phyloP scores from a whole-genome alignment of 805 yeast species.

The Saturnispora sanitii region DNA sequence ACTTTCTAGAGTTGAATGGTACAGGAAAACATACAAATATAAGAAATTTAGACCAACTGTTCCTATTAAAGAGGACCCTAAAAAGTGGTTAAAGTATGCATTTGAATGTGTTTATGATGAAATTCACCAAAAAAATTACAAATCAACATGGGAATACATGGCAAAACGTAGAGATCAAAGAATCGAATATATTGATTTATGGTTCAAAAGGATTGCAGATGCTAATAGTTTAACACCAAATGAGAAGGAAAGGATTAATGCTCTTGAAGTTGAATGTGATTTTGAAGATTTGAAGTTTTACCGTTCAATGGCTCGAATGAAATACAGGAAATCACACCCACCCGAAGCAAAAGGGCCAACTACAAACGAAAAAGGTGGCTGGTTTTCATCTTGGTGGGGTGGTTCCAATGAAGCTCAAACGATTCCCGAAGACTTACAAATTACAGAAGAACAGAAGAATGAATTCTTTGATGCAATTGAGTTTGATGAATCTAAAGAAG shows the following conservation, averaged over 20 bases:
- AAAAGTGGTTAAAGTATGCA: constrained; percentile 74
- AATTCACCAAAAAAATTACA: constrained; percentile 68
- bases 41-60: constrained; percentile 57
- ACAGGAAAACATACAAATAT: constrained; percentile 64
- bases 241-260: constrained; percentile 33
- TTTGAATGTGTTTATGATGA: constrained; percentile 68
- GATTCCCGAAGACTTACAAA: constrained; percentile 29
- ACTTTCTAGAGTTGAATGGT: constrained; percentile 73
- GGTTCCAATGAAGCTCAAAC: constrained; percentile 14
- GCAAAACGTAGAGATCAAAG: constrained; percentile 64
- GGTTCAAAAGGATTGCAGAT: constrained; percentile 45
- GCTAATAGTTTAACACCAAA: constrained; percentile 24
- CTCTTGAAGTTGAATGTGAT: constrained; percentile 48
- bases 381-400: constrained; percentile 69
- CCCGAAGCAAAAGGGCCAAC: constrained; percentile 4
- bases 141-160: constrained; percentile 86
- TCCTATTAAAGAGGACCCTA: constrained; percentile 52
- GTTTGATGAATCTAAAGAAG: constrained; percentile 55
- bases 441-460: constrained; percentile 80
- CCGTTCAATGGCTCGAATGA: constrained; percentile 66
- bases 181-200: constrained; percentile 52
- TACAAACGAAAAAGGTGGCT: constrained; percentile 32
- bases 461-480: constrained; percentile 93
- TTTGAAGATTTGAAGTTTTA: constrained; percentile 81
- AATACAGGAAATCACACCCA: constrained; percentile 36